Conservation (phyloP, 805 yeast genomes). For the Candida broadrunensis region DNA sequence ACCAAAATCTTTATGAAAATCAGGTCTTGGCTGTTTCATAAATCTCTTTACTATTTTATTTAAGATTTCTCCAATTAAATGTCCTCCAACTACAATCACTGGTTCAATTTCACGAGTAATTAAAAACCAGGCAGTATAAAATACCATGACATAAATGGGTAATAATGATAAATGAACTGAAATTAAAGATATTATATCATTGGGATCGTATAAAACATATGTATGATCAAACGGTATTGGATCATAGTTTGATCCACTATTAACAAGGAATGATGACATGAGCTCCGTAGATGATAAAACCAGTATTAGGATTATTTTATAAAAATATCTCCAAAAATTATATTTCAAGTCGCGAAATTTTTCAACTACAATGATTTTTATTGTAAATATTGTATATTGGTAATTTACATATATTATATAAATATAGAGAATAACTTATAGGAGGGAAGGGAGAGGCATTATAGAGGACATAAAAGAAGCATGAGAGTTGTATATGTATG, state of each 20-base stretch:
- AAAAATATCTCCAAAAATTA: too few species aligned
- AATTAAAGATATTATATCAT: conserved; percentile 54
- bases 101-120: conserved; percentile 84
- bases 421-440: neutral
- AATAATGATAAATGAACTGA: conserved; percentile 73
- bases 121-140: conserved; percentile 81
- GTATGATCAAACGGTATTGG: conserved; percentile 81
- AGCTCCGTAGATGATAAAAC: too few species aligned
- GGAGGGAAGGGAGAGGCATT: neutral
- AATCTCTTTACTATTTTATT: conserved; percentile 66
- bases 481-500: conserved; percentile 7
- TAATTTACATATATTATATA: too few species aligned
- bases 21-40: conserved; percentile 76
- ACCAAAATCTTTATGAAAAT: conserved; percentile 43
- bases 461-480: conserved; percentile 3
- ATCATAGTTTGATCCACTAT: conserved; percentile 13
- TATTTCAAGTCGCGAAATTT: too few species aligned
- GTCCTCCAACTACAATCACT: conserved; percentile 80
- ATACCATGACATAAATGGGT: conserved; percentile 76
- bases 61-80: conserved; percentile 68
- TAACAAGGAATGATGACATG: too few species aligned
- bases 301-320: too few species aligned
- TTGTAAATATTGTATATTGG: too few species aligned
- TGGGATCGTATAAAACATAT: conserved; percentile 72
- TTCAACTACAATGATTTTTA: too few species aligned